Base-by-base conservation (phyloP, 2,329 filamentous ascomycete genomes). In the Thielaviopsis populi region DNA sequence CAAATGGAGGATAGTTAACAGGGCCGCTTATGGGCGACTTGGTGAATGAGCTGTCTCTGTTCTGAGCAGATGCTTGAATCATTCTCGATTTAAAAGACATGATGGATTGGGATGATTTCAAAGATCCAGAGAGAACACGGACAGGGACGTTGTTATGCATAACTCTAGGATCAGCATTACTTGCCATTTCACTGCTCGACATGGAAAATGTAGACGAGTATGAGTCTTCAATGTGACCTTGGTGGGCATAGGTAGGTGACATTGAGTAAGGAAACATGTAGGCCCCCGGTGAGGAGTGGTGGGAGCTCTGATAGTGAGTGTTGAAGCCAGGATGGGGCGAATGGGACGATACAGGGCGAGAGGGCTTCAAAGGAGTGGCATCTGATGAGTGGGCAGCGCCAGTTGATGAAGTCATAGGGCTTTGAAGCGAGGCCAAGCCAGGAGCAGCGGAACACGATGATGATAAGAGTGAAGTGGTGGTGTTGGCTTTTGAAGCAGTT, bases 1-100 rank as follows among this genome's bases (percentile, higher is more conserved):
- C 89, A 70, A 83, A 86, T 0, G 91, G 89, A 19, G 80, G 81
- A 70, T 86, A 96, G 71, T 86, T 86, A 68, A 95, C 78, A 33
- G 80, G 75, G 2, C 87, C 89, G 67, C 84, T 59, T n/a, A 65
- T 63, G 4, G 64, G 64, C 4, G 61, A 59, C 40, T 65, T 65
- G 15, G 61, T 42, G 59, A 63, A 63, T 56, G 53, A 43, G 11
- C 30, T 60, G 50, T 63, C 61, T 11, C 65, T 59, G 22, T 30
- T 58, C 66, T 74, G 72, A 37, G 68, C 68, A 66, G 71, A 70
- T 59, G 72, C 73, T 63, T n/a, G 42, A 46, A 46, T 10, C 13
- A 42, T 43, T 24, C 46, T 37, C n/a, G 46, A 50, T 62, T 33
- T 41, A 10, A 27, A 48, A n/a, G 48, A 24, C 46, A 62, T 42